A percentile compares a stretch with the other conserved stretches of the same genome.
phyloP scores from a whole-genome alignment of 106 monocot species.

The Allium cepa region DNA sequence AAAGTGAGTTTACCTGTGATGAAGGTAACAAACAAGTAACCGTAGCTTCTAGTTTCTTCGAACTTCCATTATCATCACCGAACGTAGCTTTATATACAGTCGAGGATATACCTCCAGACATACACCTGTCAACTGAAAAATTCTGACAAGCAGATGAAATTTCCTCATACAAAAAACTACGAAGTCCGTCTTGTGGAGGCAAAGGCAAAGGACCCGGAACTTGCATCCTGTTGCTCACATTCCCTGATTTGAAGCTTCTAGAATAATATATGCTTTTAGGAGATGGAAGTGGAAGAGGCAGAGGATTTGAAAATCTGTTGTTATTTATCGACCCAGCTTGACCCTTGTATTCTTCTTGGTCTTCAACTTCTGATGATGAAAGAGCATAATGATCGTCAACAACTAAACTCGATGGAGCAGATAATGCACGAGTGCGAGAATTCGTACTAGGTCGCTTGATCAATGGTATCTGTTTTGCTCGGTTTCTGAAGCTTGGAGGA shows the following conservation, averaged over 20 bases:
- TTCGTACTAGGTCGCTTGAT: slow-evolving; percentile 24
- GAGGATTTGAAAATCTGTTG: slow-evolving; percentile 49
- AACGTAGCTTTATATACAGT: slow-evolving; percentile 75
- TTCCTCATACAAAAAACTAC: slow-evolving; percentile 77
- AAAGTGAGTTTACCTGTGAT: slow-evolving; percentile 39
- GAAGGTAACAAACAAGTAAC: slow-evolving; percentile 63
- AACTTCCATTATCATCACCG: slow-evolving; percentile 48
- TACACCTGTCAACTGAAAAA: slow-evolving; percentile 60
- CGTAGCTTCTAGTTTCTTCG: slow-evolving; percentile 67
- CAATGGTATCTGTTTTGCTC: slow-evolving; percentile 35
- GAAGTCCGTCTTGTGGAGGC: slow-evolving; percentile 59
- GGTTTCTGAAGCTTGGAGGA: slow-evolving; percentile 86
- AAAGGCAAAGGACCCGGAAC: slow-evolving; percentile 74
- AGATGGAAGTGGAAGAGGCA: slow-evolving; percentile 77
- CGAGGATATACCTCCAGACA: slow-evolving; percentile 64
- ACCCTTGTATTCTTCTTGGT: slow-evolving; percentile 47
- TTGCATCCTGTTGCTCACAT: slow-evolving; percentile 16
- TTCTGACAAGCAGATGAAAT: slow-evolving; percentile 65
- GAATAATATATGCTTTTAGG: slow-evolving; percentile 40
- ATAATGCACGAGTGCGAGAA: slow-evolving; percentile 50
- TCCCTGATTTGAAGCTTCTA: slow-evolving; percentile 69
- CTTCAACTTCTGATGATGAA: slow-evolving; percentile 34
- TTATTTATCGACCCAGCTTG: slow-evolving; percentile 33
- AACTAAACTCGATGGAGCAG: slow-evolving; percentile 82
- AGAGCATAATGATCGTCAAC: slow-evolving; percentile 38